These are phyloP conservation scores for Amylostereum chailletii DNA, from an alignment of 1,284 basidiomycete genomes.

Conservation along the genomic window DNA sequence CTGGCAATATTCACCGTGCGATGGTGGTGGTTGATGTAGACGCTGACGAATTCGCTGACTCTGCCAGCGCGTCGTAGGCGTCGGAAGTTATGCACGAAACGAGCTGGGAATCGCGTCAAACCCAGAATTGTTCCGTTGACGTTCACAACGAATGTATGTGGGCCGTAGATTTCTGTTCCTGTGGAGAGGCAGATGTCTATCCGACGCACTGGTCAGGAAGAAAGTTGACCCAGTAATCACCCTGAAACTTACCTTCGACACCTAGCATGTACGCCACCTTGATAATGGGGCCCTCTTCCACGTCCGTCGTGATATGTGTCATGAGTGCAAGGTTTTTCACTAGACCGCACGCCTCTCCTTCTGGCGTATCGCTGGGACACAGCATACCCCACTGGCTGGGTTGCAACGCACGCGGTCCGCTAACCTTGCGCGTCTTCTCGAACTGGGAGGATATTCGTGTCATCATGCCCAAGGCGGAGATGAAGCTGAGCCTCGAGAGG, in stretches of 20 bases:
- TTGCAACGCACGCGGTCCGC: constrained; percentile 94
- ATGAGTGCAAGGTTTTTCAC: constrained; percentile 99
- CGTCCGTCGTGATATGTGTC: constrained; percentile 99
- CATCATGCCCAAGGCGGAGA: constrained; percentile 99
- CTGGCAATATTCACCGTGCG: constrained; percentile 93
- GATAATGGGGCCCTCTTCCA: constrained; percentile 92
- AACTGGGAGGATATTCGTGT: constrained; percentile 98
- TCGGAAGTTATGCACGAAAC: constrained; percentile 88
- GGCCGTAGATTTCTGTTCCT: constrained; percentile 92
- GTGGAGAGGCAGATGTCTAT: constrained; percentile 89
- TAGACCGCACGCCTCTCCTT: constrained; percentile 98
- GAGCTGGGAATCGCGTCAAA: constrained; percentile 78
- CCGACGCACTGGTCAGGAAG: constrained; percentile 7
- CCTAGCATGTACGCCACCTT: constrained; percentile 90
- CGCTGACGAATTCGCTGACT: constrained; percentile 94
- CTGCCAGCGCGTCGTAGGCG: constrained; percentile 86
- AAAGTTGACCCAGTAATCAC: neutral
- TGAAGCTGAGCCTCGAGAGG: constrained; percentile 90
- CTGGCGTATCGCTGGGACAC: constrained; percentile 97
- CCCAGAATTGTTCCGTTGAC: constrained; percentile 97
- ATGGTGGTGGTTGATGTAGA: constrained; percentile 97
- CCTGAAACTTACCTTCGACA: constrained; percentile 66
- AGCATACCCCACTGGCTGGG: constrained; percentile 99
- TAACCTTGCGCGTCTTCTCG: constrained; percentile 99
- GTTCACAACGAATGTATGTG: constrained; percentile 90